Evolutionary conservation across 495 filamentous ascomycete species (phyloP).

Genomic region (Podospora bellae-mahoneyi): DNA sequence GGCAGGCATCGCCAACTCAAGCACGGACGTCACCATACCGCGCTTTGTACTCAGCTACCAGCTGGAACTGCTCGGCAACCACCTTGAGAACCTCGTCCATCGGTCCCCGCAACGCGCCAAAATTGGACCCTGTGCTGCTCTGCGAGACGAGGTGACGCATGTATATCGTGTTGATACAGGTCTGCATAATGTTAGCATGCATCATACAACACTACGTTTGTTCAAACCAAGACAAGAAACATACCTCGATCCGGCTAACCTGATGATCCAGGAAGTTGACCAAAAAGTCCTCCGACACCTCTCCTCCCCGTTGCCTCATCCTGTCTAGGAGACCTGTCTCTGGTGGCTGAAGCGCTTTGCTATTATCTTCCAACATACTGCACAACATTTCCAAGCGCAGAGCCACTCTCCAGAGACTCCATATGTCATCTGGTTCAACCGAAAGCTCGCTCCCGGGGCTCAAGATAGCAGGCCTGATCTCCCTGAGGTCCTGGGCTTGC

Average conservation of each 20-base stretch:
- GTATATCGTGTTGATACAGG: conserved; percentile 40
- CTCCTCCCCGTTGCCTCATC: conserved; percentile 78
- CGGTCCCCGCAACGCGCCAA: neutral
- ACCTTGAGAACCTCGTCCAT: neutral
- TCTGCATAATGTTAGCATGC: conserved; percentile 33
- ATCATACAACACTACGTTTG: neutral
- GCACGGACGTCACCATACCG: conserved; percentile 1
- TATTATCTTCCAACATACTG: conserved; percentile 70
- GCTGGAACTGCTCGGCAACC: conserved; percentile 7
- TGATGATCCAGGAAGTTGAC: conserved; percentile 89
- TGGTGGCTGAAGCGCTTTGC: conserved; percentile 59
- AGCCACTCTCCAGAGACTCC: conserved; percentile 85
- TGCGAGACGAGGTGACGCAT: neutral
- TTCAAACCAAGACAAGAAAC: conserved; percentile 29
- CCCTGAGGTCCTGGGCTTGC: conserved; percentile 39
- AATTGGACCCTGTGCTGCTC: neutral
- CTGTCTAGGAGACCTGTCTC: conserved; percentile 78
- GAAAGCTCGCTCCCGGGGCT: conserved; percentile 53
- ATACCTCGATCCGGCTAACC: conserved; percentile 90
- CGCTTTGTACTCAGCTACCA: conserved; percentile 3
- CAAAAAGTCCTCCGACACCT: conserved; percentile 81
- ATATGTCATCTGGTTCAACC: conserved; percentile 78
- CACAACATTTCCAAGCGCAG: conserved; percentile 90
- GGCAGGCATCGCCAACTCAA: neutral
- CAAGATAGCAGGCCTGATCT: conserved; percentile 41